phyloP scores from a whole-genome alignment of 768 basidiomycete genomes.

The Russula virescens region DNA sequence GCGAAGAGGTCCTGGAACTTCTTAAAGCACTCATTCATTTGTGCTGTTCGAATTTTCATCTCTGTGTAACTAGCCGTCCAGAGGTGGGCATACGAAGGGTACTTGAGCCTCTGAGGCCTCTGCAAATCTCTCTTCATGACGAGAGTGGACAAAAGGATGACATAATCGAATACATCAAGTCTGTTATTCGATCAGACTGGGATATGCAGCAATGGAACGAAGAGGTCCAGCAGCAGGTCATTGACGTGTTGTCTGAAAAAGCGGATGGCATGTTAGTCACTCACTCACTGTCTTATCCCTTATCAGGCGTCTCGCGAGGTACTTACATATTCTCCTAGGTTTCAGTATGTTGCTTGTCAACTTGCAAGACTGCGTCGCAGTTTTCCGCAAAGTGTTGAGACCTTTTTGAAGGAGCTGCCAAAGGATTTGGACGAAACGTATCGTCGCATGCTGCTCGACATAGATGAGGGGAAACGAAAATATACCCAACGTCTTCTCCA shows the following conservation, averaged over 20 bases:
- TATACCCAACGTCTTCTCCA: background rate
- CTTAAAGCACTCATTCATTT: background rate
- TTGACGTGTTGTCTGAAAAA: background rate
- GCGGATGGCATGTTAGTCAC: slow-evolving; percentile 8
- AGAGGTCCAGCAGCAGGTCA: background rate
- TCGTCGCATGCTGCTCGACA: background rate
- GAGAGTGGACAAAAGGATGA: slow-evolving; percentile 1
- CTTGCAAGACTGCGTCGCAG: background rate
- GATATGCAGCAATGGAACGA: slow-evolving; percentile 1
- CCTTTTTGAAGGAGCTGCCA: background rate
- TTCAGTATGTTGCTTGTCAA: slow-evolving; percentile 5
- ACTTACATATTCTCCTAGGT: background rate
- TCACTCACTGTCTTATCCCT: background rate
- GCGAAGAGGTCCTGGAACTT: background rate
- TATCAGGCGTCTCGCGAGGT: background rate
- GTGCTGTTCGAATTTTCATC: background rate
- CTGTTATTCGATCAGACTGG: background rate
- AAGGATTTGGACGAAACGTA: slow-evolving; percentile 3
- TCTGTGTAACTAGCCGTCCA: slow-evolving; percentile 1
- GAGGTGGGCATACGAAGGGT: background rate
- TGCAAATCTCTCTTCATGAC: background rate
- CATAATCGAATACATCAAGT: background rate
- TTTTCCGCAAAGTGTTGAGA: background rate
- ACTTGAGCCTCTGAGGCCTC: background rate
- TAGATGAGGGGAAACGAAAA: background rate